Evolutionary conservation across 2,329 filamentous ascomycete genomes (phyloP), one percentile per base, ranked within the genome.

Genomic region (Colletotrichum nymphaeae): DNA sequence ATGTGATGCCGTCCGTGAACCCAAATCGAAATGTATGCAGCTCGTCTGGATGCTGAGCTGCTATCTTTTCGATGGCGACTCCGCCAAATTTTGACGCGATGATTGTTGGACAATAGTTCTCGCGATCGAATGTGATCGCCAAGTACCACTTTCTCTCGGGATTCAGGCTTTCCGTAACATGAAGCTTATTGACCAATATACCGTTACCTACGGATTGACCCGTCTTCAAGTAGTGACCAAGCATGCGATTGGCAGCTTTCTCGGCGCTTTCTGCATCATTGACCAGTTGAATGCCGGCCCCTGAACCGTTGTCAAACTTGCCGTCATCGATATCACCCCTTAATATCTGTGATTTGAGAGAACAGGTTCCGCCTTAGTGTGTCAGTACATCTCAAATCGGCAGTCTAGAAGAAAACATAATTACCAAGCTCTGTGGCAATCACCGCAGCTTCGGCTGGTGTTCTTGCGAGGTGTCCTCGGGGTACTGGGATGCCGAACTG

Each of bases 41-140:
- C 2, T 74, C 64, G 0, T 59, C 59, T 0, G 69, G 68, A 0
- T 62, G 35, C 0, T 74, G 30, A 7, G 63, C 37, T 4, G 66
- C 24, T 3, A 81, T 76, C 0, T 73, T 69, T 12, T 77, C 72
- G 5, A 82, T 74, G 3, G 75, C 67, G 26, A 5, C 35, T 78
- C 66, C 30, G 7, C 66, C 59, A n/a, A 28, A 32, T 7, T 76
- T 78, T 19, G 82, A 84, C 1, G 85, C 75, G 5, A 85, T 74
- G 4, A 88, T 75, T 0, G 79, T 76, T 0, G 86, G 86, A 14
- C 76, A 77, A 63, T 77, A 82, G 16, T 78, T 79, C n/a, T 84
- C 81, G 4, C 86, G 83, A 57, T 87, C 84, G 49, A 88, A 79
- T 0, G 82, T 82, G 60, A 88, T 79, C 7, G 81, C 79, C 0